phyloP scores from a whole-genome alignment of 352 stramenopile species.

The Globisporangium canariense region DNA sequence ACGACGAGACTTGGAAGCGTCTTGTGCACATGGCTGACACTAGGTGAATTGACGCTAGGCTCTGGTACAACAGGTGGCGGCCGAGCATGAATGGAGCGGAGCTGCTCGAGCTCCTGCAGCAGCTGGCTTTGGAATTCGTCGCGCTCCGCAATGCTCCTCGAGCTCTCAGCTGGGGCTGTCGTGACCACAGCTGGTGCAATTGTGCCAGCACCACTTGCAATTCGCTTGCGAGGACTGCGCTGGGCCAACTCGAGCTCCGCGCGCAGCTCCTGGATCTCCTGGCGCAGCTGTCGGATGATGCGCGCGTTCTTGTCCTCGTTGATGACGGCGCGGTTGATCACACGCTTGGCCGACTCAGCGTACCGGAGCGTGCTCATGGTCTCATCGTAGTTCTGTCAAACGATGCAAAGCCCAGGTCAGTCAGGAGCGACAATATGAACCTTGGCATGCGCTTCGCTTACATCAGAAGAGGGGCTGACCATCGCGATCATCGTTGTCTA shows the following conservation, averaged over 20 bases:
- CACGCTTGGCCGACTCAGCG: slow-evolving; percentile 78
- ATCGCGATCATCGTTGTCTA: slow-evolving; percentile 88
- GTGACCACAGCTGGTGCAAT: slow-evolving; percentile 31
- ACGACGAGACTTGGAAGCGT: slow-evolving; percentile 46
- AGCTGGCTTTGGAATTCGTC: slow-evolving; percentile 48
- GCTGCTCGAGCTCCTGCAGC: slow-evolving; percentile 45
- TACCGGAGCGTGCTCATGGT: slow-evolving; percentile 85
- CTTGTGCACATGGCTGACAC: slow-evolving; percentile 22
- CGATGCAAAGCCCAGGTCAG: background rate
- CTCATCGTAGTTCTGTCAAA: slow-evolving; percentile 70
- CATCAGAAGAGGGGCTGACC: slow-evolving; percentile 71
- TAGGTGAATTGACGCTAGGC: background rate
- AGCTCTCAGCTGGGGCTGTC: slow-evolving; percentile 1
- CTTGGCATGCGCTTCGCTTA: slow-evolving; percentile 15
- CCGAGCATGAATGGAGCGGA: slow-evolving; percentile 29
- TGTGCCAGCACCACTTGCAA: slow-evolving; percentile 19
- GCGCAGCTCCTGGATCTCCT: slow-evolving; percentile 65
- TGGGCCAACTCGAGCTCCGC: slow-evolving; percentile 36
- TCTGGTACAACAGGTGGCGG: background rate
- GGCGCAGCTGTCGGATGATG: slow-evolving; percentile 70
- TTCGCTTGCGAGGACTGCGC: slow-evolving; percentile 22
- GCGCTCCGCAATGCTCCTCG: slow-evolving; percentile 28
- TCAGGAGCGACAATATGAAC: too few relatives aligned
- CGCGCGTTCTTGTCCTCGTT: slow-evolving; percentile 82
- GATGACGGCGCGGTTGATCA: slow-evolving; percentile 78